phyloP scores from a whole-genome alignment of 148 eudicot species.

The Rhododendron simsii region DNA sequence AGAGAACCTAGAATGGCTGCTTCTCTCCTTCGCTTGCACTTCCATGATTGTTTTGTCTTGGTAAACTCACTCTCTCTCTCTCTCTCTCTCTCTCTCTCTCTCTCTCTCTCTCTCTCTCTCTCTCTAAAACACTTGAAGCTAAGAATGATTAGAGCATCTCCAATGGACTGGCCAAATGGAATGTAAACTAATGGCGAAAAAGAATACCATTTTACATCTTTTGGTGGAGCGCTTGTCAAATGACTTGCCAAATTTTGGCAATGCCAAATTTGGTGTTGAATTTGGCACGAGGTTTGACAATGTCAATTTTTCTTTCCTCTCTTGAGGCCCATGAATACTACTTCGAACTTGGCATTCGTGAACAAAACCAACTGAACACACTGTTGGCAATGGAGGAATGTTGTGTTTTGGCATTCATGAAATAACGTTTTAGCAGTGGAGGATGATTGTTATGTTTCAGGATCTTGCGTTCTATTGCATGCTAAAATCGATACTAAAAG shows the following conservation, averaged over 20 bases:
- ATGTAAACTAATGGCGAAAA: not conserved
- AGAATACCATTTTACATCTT: not conserved
- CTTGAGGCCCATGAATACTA: not conserved
- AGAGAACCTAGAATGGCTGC: slow-evolving; percentile 60
- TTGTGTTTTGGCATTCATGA: not conserved
- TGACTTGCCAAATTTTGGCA: not conserved
- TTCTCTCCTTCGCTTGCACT: slow-evolving; percentile 61
- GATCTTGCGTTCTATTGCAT: not conserved
- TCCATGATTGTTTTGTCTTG: slow-evolving; percentile 71
- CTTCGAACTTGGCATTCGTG: not conserved
- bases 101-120: not conserved
- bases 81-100: not conserved
- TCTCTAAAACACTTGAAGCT: not conserved
- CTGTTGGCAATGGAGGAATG: not conserved
- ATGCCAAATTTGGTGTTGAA: not conserved
- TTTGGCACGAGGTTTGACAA: not conserved
- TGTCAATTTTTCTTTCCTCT: not conserved
- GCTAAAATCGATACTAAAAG: not conserved
- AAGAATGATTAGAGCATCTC: not conserved
- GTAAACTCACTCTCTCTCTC: slow-evolving; percentile 15
- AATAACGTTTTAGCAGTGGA: not conserved
- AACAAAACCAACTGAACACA: not conserved
- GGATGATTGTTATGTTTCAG: not conserved
- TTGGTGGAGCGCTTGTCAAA: not conserved
- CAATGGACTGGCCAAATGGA: not conserved